Evolutionary conservation across 306 rosid genomes (phyloP).

Genomic region (Begonia loranthoides): DNA sequence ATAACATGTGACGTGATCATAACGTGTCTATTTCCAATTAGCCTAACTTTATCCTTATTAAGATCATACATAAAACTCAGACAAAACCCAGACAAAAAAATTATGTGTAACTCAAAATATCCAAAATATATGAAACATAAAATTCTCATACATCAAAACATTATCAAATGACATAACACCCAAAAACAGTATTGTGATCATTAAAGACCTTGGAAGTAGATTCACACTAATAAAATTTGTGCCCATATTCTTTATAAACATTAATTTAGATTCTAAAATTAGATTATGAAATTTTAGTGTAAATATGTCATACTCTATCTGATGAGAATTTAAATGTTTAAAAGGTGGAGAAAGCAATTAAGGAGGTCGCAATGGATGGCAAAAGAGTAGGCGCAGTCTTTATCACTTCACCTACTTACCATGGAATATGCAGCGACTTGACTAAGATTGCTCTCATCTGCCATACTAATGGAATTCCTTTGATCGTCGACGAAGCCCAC

Average conservation of each 20-base stretch:
- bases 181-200: neutral
- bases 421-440: constrained; percentile 64
- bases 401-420: constrained; percentile 71
- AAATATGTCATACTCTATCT: neutral
- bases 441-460: constrained; percentile 46
- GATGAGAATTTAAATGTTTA: neutral
- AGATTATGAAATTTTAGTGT: neutral
- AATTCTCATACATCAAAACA: no score
- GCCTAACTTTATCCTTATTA: no score
- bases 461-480: constrained; percentile 57
- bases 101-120: no score
- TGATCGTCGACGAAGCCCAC: constrained; percentile 90
- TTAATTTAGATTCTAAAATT: no score
- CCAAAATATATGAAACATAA: no score
- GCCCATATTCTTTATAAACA: neutral
- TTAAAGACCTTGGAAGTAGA: neutral
- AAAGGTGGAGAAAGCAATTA: constrained; percentile 52
- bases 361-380: constrained; percentile 41
- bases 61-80: no score
- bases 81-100: no score
- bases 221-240: neutral
- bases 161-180: constrained; percentile 1
- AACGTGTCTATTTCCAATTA: no score
- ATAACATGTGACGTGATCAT: no score
- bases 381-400: constrained; percentile 52